phyloP scores from a whole-genome alignment of 371 early-diverging fungal species.

The Lichtheimia hyalospora region DNA sequence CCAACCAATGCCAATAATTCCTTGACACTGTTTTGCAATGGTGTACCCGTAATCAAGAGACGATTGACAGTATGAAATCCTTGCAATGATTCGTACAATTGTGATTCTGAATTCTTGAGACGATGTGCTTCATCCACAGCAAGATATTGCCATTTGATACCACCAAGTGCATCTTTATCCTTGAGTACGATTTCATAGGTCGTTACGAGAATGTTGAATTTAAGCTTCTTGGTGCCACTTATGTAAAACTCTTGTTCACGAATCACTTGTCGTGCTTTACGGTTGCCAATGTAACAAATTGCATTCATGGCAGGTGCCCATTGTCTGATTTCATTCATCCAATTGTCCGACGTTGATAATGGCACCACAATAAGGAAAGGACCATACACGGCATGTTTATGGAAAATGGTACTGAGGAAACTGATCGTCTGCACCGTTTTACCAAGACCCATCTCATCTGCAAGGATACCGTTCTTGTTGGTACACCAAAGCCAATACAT shows the following conservation, averaged over 20 bases:
- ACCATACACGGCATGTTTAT: slow-evolving; percentile 82
- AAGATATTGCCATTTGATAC: slow-evolving; percentile 82
- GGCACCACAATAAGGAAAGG: slow-evolving; percentile 97
- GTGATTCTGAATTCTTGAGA: slow-evolving; percentile 87
- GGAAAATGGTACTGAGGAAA: slow-evolving; percentile 92
- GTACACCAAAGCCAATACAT: slow-evolving; percentile 97
- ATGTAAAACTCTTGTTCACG: slow-evolving; percentile 91
- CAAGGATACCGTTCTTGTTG: slow-evolving; percentile 94
- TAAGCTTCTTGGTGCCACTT: slow-evolving; percentile 53
- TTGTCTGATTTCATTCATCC: slow-evolving; percentile 91
- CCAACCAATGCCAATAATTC: slow-evolving; percentile 80
- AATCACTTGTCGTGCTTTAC: slow-evolving; percentile 77
- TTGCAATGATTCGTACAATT: slow-evolving; percentile 80
- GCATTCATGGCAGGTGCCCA: slow-evolving; percentile 96
- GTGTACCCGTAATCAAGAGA: slow-evolving; percentile 88
- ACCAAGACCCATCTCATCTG: slow-evolving; percentile 95
- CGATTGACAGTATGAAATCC: slow-evolving; percentile 78
- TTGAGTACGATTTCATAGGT: slow-evolving; percentile 95
- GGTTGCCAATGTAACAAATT: slow-evolving; percentile 88
- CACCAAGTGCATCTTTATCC: slow-evolving; percentile 77
- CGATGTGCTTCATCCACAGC: slow-evolving; percentile 94
- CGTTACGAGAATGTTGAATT: slow-evolving; percentile 92
- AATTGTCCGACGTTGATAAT: slow-evolving; percentile 89
- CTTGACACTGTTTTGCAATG: slow-evolving; percentile 86
- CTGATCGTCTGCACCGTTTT: slow-evolving; percentile 99